These are phyloP conservation scores for Populus deltoides DNA, from an alignment of 345 rosid species.

Conservation along the genomic window DNA sequence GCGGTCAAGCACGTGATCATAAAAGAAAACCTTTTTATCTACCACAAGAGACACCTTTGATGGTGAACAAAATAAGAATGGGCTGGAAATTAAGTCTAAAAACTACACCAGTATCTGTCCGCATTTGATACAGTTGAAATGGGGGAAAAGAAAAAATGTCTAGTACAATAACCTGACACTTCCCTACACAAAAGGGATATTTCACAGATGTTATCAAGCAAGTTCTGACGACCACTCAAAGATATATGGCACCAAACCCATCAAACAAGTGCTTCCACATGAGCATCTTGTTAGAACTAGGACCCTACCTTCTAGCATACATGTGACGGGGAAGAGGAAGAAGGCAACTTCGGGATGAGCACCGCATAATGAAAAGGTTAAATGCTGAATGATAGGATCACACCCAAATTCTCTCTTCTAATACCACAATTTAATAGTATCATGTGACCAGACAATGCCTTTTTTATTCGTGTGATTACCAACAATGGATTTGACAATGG, in stretches of 20 bases:
- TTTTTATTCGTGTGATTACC: neutral
- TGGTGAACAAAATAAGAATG: neutral
- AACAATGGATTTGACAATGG: neutral
- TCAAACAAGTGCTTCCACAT: neutral
- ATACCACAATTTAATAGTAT: neutral
- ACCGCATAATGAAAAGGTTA: neutral
- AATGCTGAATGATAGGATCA: neutral
- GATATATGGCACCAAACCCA: neutral
- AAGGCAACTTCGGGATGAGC: neutral
- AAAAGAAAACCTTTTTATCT: neutral
- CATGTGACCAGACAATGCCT: neutral
- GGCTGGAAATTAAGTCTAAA: neutral
- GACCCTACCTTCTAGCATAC: neutral
- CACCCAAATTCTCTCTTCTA: neutral
- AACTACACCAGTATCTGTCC: neutral
- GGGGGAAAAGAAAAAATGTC: neutral
- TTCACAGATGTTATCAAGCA: neutral
- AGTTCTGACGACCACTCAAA: neutral
- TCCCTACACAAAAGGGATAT: neutral
- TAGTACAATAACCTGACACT: neutral
- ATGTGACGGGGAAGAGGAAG: neutral
- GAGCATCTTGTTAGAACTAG: neutral
- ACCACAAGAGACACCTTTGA: neutral
- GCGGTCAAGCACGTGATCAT: slow-evolving; percentile 4
- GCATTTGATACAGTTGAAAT: neutral